Conservation (phyloP, 2,329 filamentous ascomycete genomes). For the Monosporascus sp. region DNA sequence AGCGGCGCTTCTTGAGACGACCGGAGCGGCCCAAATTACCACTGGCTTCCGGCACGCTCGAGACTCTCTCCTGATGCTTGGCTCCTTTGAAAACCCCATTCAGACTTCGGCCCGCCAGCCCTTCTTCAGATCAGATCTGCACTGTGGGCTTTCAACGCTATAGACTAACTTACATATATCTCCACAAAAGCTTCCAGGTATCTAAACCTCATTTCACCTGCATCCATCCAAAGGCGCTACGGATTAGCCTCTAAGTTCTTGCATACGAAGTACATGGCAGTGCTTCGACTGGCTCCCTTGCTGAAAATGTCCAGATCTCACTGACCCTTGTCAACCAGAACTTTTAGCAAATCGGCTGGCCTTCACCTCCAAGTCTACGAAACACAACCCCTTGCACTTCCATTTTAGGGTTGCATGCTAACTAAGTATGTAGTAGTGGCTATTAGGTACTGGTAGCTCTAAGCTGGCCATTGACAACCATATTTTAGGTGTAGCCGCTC, state of each 20-base stretch:
- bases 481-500: background rate
- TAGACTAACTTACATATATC: conserved; percentile 8
- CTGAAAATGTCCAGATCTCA: background rate
- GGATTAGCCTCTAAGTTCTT: background rate
- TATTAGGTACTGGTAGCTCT: background rate
- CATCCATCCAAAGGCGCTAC: conserved; percentile 13
- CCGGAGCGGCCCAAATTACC: background rate
- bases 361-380: background rate
- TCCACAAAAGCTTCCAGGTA: conserved; percentile 12
- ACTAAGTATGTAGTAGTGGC: background rate
- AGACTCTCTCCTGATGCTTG: background rate
- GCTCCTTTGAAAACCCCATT: background rate
- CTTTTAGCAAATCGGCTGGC: background rate
- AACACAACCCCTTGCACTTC: background rate
- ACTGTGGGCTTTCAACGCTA: conserved; percentile 4
- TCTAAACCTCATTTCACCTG: conserved; percentile 23
- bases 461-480: background rate
- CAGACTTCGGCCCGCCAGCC: background rate
- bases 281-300: no score
- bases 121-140: background rate
- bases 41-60: background rate
- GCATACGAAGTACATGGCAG: no score
- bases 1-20: background rate
- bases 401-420: background rate
- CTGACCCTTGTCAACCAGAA: background rate